phyloP scores from a whole-genome alignment of 176 grass and related monocot species.

The barley (Hordeum vulgare) region MorexV3_pseudomolecules_assembly NC_058521.1:514433864-514434363 shows the following conservation, averaged over 20 bases:
- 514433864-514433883: neutral
- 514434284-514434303: neutral
- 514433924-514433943: neutral
- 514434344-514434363: neutral
- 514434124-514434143: neutral
- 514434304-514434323: neutral
- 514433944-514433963: neutral
- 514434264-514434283: neutral
- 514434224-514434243: neutral
- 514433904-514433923: neutral
- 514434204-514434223: neutral
- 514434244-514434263: neutral
- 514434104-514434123: constrained; percentile 16
- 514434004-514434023: neutral
- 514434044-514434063: constrained; percentile 5
- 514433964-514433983: neutral
- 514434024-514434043: neutral
- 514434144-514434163: neutral
- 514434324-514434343: neutral
- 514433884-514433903: neutral
- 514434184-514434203: neutral
- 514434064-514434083: neutral
- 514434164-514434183: neutral
- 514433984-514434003: neutral
- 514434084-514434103: neutral